phyloP scores from a whole-genome alignment of 2,329 filamentous ascomycete species.

The Arthrobotrys sphaeroides region DNA sequence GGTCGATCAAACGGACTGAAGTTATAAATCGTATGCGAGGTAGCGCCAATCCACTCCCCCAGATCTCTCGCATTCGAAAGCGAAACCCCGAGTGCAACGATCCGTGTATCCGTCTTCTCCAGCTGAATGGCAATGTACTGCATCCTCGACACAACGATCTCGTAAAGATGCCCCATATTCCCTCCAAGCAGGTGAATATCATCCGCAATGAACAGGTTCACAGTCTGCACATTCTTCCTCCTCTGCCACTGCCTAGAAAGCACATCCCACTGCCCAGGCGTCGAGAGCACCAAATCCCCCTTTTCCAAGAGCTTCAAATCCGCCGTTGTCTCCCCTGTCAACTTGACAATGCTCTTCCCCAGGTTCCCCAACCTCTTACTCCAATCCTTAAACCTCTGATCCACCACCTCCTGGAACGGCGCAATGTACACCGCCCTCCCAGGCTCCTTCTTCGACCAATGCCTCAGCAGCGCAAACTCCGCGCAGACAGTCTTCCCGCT shows the following conservation, averaged over 20 bases:
- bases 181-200: conserved; percentile 94
- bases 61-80: conserved; percentile 92
- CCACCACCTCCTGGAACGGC: conserved; percentile 91
- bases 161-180: conserved; percentile 86
- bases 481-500: conserved; percentile 97
- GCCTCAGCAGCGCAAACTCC: conserved; percentile 87
- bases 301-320: conserved; percentile 88
- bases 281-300: conserved; percentile 89
- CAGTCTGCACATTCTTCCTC: conserved; percentile 90
- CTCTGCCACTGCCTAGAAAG: conserved; percentile 95
- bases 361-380: conserved; percentile 80
- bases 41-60: conserved; percentile 97
- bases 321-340: conserved; percentile 89
- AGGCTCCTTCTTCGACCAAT: conserved; percentile 78
- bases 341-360: conserved; percentile 88
- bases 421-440: conserved; percentile 92
- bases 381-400: conserved; percentile 85
- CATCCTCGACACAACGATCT: conserved; percentile 97
- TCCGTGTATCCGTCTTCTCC: conserved; percentile 78
- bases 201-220: conserved; percentile 92
- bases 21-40: conserved; percentile 98
- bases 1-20: conserved; percentile 93
- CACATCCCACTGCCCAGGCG: conserved; percentile 94
- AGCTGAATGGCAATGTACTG: conserved; percentile 92
- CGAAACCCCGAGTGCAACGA: conserved; percentile 89